Conservation (phyloP, 179 eudicot genomes). For the Heliamphora pulchella region DNA sequence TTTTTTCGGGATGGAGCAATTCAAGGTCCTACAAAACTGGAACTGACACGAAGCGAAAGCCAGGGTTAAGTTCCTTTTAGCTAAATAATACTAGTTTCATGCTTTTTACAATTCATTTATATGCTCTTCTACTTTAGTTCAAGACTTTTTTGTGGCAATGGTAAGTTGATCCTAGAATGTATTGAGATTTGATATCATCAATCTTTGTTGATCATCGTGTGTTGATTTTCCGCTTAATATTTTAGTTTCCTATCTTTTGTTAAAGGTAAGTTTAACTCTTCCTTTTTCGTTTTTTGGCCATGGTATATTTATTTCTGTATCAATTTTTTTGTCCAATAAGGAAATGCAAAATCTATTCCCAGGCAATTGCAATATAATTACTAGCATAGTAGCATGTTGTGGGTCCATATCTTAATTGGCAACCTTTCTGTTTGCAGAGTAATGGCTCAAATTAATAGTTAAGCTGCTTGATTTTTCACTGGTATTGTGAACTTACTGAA, state of each 20-base stretch:
- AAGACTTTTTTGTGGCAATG: background rate
- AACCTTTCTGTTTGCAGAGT: background rate
- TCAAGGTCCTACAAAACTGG: conserved; percentile 47
- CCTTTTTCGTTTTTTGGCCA: background rate
- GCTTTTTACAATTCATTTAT: background rate
- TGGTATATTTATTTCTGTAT: conserved; percentile 1
- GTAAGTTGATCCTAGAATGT: background rate
- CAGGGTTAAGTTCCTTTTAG: conserved; percentile 31
- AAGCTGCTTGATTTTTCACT: background rate
- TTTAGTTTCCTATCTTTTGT: background rate
- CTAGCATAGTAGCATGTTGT: background rate
- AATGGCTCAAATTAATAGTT: background rate
- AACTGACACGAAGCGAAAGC: conserved; percentile 25
- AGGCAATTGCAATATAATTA: background rate
- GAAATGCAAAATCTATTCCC: background rate
- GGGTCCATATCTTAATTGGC: background rate
- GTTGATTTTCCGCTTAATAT: background rate
- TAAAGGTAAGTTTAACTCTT: background rate
- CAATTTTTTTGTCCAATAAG: background rate
- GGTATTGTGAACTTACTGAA: background rate
- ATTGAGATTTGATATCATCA: background rate
- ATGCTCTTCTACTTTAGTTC: background rate
- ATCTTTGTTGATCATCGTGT: background rate
- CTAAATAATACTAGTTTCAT: background rate
- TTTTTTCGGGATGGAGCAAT: conserved; percentile 66